phyloP scores from a whole-genome alignment of 75 land plant species.

The Cupressus sempervirens region DNA sequence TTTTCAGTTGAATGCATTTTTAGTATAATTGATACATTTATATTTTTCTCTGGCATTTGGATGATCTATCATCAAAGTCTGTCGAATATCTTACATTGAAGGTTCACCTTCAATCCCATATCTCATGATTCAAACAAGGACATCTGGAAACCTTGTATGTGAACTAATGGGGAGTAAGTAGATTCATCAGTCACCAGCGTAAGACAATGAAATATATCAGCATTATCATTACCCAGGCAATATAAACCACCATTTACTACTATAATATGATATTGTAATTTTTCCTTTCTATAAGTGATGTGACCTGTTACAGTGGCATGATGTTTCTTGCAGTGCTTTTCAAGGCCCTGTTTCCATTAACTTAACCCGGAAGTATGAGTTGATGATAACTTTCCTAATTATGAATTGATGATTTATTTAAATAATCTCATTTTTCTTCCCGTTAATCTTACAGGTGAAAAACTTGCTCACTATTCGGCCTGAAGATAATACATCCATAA shows the following conservation, averaged over 20 bases:
- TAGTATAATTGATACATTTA: background rate
- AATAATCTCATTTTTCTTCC: background rate
- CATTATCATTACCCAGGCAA: background rate
- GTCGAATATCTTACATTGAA: background rate
- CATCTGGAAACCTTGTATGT: background rate
- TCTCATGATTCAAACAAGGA: background rate
- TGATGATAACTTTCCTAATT: background rate
- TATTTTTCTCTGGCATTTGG: background rate
- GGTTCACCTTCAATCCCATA: background rate
- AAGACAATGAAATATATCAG: background rate
- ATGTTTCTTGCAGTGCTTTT: background rate
- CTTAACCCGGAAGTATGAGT: background rate
- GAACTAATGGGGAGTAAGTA: background rate
- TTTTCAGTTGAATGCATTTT: background rate
- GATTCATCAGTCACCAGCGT: background rate
- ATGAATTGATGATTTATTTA: background rate
- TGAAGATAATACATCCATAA: slow-evolving; percentile 69
- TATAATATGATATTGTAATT: too few species aligned
- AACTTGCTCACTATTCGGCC: slow-evolving; percentile 60
- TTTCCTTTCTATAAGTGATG: background rate
- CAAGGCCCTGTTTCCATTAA: background rate
- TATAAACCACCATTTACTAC: too few species aligned
- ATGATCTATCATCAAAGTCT: background rate
- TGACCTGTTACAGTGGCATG: background rate
- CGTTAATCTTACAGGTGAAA: slow-evolving; percentile 53